A percentile compares a stretch with the other conserved stretches of the same genome.
phyloP scores from a whole-genome alignment of 306 rosid species.

The Hylodesmum podocarpum region DNA sequence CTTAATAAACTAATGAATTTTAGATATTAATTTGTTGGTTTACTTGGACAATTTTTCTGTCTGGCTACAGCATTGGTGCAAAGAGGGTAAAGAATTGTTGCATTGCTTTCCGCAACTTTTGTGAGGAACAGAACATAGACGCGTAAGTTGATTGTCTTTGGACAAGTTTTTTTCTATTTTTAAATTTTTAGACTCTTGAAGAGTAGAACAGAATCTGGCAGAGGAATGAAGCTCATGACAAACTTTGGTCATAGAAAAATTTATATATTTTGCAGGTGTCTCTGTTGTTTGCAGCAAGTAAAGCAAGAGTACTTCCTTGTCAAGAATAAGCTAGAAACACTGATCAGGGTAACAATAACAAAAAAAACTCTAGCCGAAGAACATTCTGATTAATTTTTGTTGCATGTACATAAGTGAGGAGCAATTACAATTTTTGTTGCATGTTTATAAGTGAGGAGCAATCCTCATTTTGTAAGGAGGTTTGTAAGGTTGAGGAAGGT shows the following conservation, averaged over 20 bases:
- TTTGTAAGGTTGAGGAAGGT: no score
- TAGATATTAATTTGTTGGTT: not conserved
- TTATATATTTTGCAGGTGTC: not conserved
- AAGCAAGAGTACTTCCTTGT: not conserved
- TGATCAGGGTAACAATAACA: not conserved
- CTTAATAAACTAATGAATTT: not conserved
- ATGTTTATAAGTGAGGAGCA: no score
- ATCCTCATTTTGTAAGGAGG: no score
- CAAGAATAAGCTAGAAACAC: not conserved
- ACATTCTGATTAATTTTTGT: not conserved
- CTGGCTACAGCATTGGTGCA: not conserved
- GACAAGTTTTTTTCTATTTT: not conserved
- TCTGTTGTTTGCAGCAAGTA: slow-evolving; percentile 1
- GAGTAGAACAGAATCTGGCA: not conserved
- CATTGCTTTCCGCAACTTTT: not conserved
- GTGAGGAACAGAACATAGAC: not conserved
- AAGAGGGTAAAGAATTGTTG: slow-evolving; percentile 13
- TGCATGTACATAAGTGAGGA: no score
- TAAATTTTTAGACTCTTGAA: not conserved
- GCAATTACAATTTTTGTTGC: no score
- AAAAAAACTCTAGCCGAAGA: not conserved
- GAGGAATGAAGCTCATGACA: no score
- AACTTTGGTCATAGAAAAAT: not conserved
- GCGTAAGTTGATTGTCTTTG: not conserved
- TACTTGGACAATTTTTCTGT: not conserved